Evolutionary conservation across 371 early-diverging fungal genomes (phyloP).

Genomic region (Rhizopus microsporus): DNA sequence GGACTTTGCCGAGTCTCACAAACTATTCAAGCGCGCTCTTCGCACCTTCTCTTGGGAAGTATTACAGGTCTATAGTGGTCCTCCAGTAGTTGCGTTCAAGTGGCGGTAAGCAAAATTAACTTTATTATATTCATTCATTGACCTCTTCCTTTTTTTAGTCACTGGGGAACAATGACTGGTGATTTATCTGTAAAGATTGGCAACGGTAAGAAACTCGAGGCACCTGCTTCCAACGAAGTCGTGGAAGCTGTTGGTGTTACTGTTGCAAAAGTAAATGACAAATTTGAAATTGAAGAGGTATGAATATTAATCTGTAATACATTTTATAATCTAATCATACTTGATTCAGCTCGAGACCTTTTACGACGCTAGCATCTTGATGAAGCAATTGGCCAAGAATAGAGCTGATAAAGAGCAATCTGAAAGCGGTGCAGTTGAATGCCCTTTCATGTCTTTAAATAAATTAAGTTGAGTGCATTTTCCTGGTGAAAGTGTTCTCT

Average conservation of each 20-base stretch:
- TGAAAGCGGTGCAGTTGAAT: not conserved
- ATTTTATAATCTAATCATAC: not conserved
- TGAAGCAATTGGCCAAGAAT: constrained; percentile 52
- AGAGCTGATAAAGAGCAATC: not conserved
- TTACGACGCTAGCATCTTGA: constrained; percentile 50
- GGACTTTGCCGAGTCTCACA: constrained; percentile 55
- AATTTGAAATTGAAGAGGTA: constrained; percentile 47
- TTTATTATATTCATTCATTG: not conserved
- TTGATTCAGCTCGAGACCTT: constrained; percentile 41
- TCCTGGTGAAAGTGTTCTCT: no score
- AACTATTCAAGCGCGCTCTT: constrained; percentile 52
- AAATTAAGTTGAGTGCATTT: not conserved
- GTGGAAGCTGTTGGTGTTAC: constrained; percentile 49
- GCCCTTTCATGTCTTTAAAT: constrained; percentile 1
- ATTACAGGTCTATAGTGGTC: constrained; percentile 52
- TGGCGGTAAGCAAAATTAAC: constrained; percentile 33
- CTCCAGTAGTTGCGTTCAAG: constrained; percentile 55
- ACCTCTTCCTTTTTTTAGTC: constrained; percentile 16
- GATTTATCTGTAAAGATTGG: constrained; percentile 43
- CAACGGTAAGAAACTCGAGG: constrained; percentile 43
- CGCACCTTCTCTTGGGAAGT: constrained; percentile 57
- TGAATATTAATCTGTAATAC: not conserved
- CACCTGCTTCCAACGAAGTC: constrained; percentile 44
- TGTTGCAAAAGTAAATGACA: constrained; percentile 48
- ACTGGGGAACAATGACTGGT: constrained; percentile 53